Conservation (phyloP, 1,139 yeast species). For the Candida glucosophila region DNA sequence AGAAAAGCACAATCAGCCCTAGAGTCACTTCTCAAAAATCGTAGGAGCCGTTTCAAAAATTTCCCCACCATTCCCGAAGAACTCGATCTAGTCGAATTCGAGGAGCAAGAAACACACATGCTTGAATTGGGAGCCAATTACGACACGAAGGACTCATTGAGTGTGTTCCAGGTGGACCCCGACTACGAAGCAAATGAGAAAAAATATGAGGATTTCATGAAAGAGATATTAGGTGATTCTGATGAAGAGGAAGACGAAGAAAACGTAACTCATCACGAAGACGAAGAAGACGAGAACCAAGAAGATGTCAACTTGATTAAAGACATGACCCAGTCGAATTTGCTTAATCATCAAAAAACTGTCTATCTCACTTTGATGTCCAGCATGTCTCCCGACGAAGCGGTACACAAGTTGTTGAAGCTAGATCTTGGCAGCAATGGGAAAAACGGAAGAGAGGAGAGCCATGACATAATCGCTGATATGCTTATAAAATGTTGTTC, state of each 20-base stretch:
- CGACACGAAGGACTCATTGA: slow-evolving; percentile 39
- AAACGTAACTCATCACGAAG: slow-evolving; percentile 10
- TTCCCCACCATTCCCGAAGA: slow-evolving; percentile 32
- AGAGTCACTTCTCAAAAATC: slow-evolving; percentile 42
- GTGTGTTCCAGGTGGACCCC: slow-evolving; percentile 45
- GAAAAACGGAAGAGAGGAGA: slow-evolving; percentile 14
- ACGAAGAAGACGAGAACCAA: slow-evolving; percentile 9
- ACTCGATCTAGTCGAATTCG: slow-evolving; percentile 58
- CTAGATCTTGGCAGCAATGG: slow-evolving; percentile 30
- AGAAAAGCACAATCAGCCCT: slow-evolving; percentile 40
- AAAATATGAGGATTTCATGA: slow-evolving; percentile 15
- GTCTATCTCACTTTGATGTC: slow-evolving; percentile 84
- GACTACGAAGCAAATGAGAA: slow-evolving; percentile 45
- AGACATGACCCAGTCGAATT: slow-evolving; percentile 65
- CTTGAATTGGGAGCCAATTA: slow-evolving; percentile 41
- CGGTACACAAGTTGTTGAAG: slow-evolving; percentile 72
- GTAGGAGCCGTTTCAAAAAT: slow-evolving; percentile 41
- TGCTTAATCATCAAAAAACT: slow-evolving; percentile 57
- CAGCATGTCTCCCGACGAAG: slow-evolving; percentile 87
- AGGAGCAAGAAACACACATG: slow-evolving; percentile 53
- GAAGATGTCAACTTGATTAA: slow-evolving; percentile 19
- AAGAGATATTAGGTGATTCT: slow-evolving; percentile 14
- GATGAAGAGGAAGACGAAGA: slow-evolving; percentile 10
- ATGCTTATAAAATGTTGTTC: slow-evolving; percentile 79
- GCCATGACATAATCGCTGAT: slow-evolving; percentile 44